These are phyloP conservation scores for Cyphellophora europaea DNA, from an alignment of 2,329 filamentous ascomycete genomes.

Conservation along the genomic window DNA sequence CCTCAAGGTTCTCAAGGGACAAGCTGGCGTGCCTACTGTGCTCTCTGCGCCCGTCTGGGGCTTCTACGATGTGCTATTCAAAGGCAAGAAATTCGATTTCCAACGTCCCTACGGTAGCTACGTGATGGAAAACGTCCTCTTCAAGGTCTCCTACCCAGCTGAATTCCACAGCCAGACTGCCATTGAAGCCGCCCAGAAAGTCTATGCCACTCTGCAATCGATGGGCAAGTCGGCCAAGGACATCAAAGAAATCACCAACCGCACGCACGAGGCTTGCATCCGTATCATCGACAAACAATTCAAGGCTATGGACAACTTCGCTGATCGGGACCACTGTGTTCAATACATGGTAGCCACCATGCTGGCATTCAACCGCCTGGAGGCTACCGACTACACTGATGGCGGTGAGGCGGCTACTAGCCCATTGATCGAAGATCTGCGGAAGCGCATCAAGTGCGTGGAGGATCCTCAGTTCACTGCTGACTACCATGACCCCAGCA, in stretches of 20 bases:
- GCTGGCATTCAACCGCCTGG: constrained; percentile 89
- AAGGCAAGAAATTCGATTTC: constrained; percentile 91
- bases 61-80: constrained; percentile 97
- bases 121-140: constrained; percentile 99
- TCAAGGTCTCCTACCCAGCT: constrained; percentile 99
- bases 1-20: constrained; percentile 83
- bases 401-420: constrained; percentile 86
- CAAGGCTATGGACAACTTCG: constrained; percentile 99
- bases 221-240: constrained; percentile 87
- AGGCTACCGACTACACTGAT: constrained; percentile 88
- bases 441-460: constrained; percentile 89
- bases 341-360: constrained; percentile 98
- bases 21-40: constrained; percentile 83
- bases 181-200: constrained; percentile 84
- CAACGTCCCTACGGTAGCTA: constrained; percentile 95
- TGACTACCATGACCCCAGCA: constrained; percentile 89
- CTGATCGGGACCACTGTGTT: constrained; percentile 98
- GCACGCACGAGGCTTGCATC: constrained; percentile 96
- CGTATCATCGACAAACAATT: constrained; percentile 99
- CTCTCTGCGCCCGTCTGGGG: constrained; percentile 91
- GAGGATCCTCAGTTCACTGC: constrained; percentile 90
- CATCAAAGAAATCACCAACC: constrained; percentile 86
- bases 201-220: constrained; percentile 71
- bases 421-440: constrained; percentile 77
- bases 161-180: constrained; percentile 72